Evolutionary conservation across 306 rosid genomes (phyloP).

Genomic region (Betula pendula): DNA sequence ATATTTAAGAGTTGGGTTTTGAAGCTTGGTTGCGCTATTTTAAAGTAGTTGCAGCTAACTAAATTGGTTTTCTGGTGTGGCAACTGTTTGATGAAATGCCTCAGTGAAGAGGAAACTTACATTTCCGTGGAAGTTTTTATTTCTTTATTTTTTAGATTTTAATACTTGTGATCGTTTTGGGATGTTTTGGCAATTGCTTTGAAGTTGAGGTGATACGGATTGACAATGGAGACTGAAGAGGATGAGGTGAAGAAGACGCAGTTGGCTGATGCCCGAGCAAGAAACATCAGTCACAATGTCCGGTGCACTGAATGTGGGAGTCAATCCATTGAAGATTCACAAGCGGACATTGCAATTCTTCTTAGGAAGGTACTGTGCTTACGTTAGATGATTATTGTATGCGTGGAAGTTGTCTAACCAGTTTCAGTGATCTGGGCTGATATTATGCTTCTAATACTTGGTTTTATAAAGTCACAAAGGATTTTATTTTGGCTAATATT

Average conservation of each 20-base stretch:
- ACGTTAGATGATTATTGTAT: background rate
- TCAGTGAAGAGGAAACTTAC: slow-evolving; percentile 12
- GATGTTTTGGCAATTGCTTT: slow-evolving; percentile 22
- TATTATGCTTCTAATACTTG: background rate
- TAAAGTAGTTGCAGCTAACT: background rate
- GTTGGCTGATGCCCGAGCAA: slow-evolving; percentile 75
- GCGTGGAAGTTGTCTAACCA: background rate
- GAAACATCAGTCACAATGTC: slow-evolving; percentile 90
- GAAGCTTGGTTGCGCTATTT: background rate
- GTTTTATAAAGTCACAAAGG: background rate
- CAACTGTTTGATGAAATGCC: slow-evolving; percentile 51
- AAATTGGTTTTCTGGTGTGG: background rate
- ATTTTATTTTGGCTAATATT: background rate
- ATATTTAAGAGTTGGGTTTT: background rate
- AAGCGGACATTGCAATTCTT: slow-evolving; percentile 94
- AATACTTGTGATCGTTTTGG: no score
- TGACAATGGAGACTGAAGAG: slow-evolving; percentile 60
- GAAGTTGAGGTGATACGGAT: slow-evolving; percentile 11
- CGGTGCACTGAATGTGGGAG: slow-evolving; percentile 96
- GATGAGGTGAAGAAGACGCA: slow-evolving; percentile 59
- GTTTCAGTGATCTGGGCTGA: background rate
- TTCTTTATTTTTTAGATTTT: slow-evolving; percentile 5
- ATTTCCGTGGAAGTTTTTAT: background rate
- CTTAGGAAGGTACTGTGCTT: slow-evolving; percentile 67
- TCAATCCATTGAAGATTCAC: slow-evolving; percentile 98